phyloP scores from a whole-genome alignment of 345 rosid genomes.

The Populus ilicifolia region DNA sequence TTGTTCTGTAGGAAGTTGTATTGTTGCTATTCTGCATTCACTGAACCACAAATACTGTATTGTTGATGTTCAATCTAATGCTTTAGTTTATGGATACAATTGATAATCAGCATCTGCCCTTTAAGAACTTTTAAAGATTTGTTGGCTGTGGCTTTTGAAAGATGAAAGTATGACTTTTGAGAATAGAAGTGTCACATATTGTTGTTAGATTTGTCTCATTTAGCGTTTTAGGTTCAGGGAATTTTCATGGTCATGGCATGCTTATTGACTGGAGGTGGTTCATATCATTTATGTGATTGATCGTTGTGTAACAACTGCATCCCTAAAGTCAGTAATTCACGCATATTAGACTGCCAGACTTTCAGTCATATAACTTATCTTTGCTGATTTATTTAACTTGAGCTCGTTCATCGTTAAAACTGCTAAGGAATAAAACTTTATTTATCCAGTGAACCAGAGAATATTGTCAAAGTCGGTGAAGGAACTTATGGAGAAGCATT shows the following conservation, averaged over 20 bases:
- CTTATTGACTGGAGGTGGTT: not conserved
- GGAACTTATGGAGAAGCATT: conserved; percentile 98
- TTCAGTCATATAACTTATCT: not conserved
- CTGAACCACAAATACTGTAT: not conserved
- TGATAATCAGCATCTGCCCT: not conserved
- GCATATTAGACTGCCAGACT: not conserved
- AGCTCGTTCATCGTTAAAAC: conserved; percentile 7
- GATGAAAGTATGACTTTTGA: not conserved
- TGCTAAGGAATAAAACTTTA: conserved; percentile 19
- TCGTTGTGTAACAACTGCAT: not conserved
- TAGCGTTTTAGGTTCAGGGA: not conserved
- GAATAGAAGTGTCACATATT: not conserved
- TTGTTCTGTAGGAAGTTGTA: not conserved
- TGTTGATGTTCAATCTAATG: no score
- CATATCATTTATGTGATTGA: not conserved
- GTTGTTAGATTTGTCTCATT: not conserved
- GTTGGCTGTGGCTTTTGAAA: not conserved
- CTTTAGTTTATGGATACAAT: no score
- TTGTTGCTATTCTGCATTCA: not conserved
- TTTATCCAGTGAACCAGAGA: conserved; percentile 56
- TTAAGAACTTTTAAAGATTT: not conserved
- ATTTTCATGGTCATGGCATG: not conserved
- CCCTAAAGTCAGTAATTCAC: not conserved
- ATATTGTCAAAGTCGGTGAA: conserved; percentile 83
- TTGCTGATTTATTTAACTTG: not conserved